A percentile compares a stretch with the other conserved stretches of the same genome.
These are phyloP conservation scores for Triticum monococcum DNA, from an alignment of 176 grass and related monocot genomes.

Conservation along the genomic window DNA sequence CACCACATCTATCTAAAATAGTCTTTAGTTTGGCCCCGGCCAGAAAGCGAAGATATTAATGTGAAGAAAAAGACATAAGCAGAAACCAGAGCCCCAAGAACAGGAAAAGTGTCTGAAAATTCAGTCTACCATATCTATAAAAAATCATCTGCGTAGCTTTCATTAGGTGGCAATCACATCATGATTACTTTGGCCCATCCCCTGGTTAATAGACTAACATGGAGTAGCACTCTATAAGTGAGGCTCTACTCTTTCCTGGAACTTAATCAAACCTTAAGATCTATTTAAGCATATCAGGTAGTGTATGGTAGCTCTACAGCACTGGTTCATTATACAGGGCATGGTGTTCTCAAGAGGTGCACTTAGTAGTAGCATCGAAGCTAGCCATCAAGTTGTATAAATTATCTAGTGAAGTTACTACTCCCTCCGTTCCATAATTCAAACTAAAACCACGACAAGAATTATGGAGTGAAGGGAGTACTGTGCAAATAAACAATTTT, in stretches of 20 bases:
- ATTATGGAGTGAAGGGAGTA: too few species aligned
- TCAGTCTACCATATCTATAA: not conserved
- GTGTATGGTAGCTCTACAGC: not conserved
- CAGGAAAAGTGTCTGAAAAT: not conserved
- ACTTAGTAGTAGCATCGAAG: not conserved
- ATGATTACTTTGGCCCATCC: not conserved
- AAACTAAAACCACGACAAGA: too few species aligned
- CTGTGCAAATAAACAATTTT: too few species aligned
- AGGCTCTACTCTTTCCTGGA: not conserved
- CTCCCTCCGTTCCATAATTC: too few species aligned
- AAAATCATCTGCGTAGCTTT: not conserved
- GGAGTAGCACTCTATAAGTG: not conserved
- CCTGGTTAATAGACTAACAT: not conserved
- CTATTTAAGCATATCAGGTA: not conserved
- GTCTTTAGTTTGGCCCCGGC: not conserved
- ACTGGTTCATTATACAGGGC: constrained; percentile 5
- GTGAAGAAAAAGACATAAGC: not conserved
- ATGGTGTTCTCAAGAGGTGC: constrained; percentile 25
- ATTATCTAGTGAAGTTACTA: too few species aligned
- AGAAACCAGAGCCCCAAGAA: not conserved
- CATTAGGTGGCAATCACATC: not conserved
- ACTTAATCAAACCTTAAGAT: too few species aligned
- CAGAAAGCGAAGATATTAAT: not conserved
- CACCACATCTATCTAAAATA: not conserved
- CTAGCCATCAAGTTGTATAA: too few species aligned